These are phyloP conservation scores for Erucastrum elatum DNA, from an alignment of 345 rosid genomes.

Conservation along the genomic window DNA sequence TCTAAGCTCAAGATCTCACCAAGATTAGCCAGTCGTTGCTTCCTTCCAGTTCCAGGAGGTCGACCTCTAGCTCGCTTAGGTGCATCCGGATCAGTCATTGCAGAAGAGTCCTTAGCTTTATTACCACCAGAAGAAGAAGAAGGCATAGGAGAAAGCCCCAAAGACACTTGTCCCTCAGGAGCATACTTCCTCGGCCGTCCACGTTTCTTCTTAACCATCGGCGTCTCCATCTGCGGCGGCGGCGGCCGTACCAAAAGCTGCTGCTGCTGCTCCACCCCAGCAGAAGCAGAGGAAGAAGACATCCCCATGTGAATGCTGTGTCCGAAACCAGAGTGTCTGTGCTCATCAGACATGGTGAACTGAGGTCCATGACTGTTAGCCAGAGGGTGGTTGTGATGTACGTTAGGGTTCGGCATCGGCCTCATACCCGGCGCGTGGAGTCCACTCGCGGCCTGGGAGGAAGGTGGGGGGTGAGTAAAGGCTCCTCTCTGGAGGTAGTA, in stretches of 20 bases:
- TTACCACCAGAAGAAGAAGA: slow-evolving; percentile 19
- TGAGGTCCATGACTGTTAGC: no score
- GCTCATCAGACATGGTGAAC: slow-evolving; percentile 59
- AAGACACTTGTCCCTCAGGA: slow-evolving; percentile 75
- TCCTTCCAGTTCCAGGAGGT: slow-evolving; percentile 98
- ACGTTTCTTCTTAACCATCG: slow-evolving; percentile 83
- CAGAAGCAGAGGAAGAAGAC: slow-evolving; percentile 41
- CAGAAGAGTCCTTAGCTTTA: slow-evolving; percentile 57
- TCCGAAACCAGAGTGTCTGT: slow-evolving; percentile 53
- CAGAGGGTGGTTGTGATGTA: slow-evolving; percentile 43
- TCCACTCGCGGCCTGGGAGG: slow-evolving; percentile 54
- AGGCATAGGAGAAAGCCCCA: slow-evolving; percentile 73
- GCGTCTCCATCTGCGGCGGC: slow-evolving; percentile 41
- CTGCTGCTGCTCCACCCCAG: slow-evolving; percentile 15
- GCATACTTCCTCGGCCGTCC: slow-evolving; percentile 96
- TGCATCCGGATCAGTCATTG: slow-evolving; percentile 52
- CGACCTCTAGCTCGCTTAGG: slow-evolving; percentile 73
- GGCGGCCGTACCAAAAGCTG: neutral
- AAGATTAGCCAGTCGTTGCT: slow-evolving; percentile 82
- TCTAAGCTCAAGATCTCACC: slow-evolving; percentile 53
- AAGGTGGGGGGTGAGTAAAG: slow-evolving; percentile 51
- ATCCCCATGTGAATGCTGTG: slow-evolving; percentile 60
- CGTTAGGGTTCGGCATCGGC: slow-evolving; percentile 52
- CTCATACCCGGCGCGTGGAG: slow-evolving; percentile 58
- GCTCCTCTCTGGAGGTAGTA: slow-evolving; percentile 83